Conservation (phyloP, 495 filamentous ascomycete species). For the Podospora pseudoanserina region DNA sequence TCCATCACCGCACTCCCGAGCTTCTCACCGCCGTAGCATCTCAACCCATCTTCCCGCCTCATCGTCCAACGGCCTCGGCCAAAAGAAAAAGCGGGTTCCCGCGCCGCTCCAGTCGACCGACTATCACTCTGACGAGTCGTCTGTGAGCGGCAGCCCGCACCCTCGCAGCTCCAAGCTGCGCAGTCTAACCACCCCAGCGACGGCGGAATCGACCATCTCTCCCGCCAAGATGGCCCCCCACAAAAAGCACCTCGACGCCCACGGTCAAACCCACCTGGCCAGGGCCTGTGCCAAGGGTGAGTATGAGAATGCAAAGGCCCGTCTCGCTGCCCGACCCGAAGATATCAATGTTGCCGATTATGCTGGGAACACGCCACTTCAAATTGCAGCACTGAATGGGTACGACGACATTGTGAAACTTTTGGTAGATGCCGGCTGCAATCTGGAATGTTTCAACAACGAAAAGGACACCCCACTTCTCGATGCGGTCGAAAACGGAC, state of each 20-base stretch:
- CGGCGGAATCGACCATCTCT: slow-evolving; percentile 54
- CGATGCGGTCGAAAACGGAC: slow-evolving; percentile 92
- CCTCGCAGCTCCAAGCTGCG: slow-evolving; percentile 63
- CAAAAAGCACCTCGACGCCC: slow-evolving; percentile 80
- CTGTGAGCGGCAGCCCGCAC: slow-evolving; percentile 65
- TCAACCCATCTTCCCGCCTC: slow-evolving; percentile 58
- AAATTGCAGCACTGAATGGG: slow-evolving; percentile 84
- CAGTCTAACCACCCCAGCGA: slow-evolving; percentile 57
- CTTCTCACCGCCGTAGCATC: slow-evolving; percentile 55
- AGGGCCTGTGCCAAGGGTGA: slow-evolving; percentile 76
- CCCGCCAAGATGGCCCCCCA: slow-evolving; percentile 64
- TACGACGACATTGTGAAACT: slow-evolving; percentile 76
- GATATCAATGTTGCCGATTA: slow-evolving; percentile 88
- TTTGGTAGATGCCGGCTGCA: slow-evolving; percentile 75
- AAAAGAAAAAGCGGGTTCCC: slow-evolving; percentile 55
- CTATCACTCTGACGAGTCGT: slow-evolving; percentile 69
- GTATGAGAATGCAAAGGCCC: slow-evolving; percentile 62
- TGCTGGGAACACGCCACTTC: slow-evolving; percentile 88
- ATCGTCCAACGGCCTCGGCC: slow-evolving; percentile 49
- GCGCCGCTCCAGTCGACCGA: slow-evolving; percentile 60
- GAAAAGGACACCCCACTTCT: slow-evolving; percentile 92
- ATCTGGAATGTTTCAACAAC: slow-evolving; percentile 71
- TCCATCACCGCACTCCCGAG: slow-evolving; percentile 56
- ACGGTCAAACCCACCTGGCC: slow-evolving; percentile 80
- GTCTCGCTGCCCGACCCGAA: slow-evolving; percentile 71